Evolutionary conservation across 129 eudicot genomes (phyloP).

Genomic region (Apium graveolens): DNA sequence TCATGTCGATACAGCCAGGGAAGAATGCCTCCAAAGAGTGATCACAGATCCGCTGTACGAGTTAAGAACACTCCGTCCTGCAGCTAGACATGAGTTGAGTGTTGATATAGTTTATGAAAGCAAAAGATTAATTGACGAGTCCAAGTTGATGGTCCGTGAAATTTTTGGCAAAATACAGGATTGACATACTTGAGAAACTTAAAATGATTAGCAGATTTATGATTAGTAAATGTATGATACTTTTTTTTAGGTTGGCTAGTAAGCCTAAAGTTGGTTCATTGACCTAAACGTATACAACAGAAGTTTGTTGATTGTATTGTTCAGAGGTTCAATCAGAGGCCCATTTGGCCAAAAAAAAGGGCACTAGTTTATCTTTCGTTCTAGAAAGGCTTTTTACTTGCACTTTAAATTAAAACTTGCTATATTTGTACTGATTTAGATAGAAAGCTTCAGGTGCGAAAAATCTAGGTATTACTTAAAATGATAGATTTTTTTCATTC

Average conservation of each 20-base stretch:
- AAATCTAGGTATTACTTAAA: too few relatives aligned
- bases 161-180: slow-evolving; percentile 41
- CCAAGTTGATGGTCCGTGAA: slow-evolving; percentile 62
- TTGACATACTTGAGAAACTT: neutral
- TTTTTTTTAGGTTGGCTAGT: neutral
- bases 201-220: neutral
- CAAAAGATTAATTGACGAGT: slow-evolving; percentile 42
- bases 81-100: slow-evolving; percentile 60
- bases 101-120: slow-evolving; percentile 48
- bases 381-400: too few relatives aligned
- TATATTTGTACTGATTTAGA: too few relatives aligned
- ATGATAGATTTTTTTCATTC: too few relatives aligned
- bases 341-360: too few relatives aligned
- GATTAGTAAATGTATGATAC: neutral
- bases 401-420: too few relatives aligned
- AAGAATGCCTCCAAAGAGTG: slow-evolving; percentile 36
- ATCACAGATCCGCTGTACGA: slow-evolving; percentile 52
- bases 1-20: slow-evolving; percentile 66
- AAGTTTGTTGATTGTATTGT: too few relatives aligned
- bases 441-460: too few relatives aligned
- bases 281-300: neutral
- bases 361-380: too few relatives aligned
- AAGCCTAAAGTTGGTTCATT: neutral
- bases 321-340: too few relatives aligned
- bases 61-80: slow-evolving; percentile 43